These are phyloP conservation scores for Suillus hirtellus DNA, from an alignment of 768 basidiomycete genomes.

Conservation along the genomic window DNA sequence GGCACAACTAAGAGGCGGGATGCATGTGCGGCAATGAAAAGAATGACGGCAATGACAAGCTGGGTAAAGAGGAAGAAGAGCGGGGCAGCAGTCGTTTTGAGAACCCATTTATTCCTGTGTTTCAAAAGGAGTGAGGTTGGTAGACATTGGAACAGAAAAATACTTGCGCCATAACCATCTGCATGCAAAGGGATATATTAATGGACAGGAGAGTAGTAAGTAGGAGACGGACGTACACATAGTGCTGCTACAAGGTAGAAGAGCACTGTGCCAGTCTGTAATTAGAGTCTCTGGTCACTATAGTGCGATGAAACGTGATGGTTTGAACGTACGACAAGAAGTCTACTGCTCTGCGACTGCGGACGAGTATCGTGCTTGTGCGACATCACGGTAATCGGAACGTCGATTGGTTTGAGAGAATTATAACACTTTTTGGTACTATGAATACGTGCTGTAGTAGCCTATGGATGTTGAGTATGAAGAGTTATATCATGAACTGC, in stretches of 20 bases:
- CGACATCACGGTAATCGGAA: conserved; percentile 21
- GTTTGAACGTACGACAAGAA: conserved; percentile 32
- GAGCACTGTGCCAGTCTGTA: conserved; percentile 68
- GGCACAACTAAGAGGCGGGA: conserved; percentile 67
- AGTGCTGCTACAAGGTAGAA: conserved; percentile 92
- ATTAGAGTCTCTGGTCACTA: conserved; percentile 3
- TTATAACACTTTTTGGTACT: neutral
- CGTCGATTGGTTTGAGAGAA: neutral
- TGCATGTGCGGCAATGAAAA: conserved; percentile 67
- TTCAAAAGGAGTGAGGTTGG: conserved; percentile 9
- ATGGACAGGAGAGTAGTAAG: conserved; percentile 9
- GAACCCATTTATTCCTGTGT: conserved; percentile 87
- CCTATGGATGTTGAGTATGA: neutral
- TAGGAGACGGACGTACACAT: conserved; percentile 54
- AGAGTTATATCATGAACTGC: conserved; percentile 1
- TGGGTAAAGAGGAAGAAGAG: conserved; percentile 88
- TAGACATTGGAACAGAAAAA: conserved; percentile 18
- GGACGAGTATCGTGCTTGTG: conserved; percentile 26
- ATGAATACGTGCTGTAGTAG: neutral
- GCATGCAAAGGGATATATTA: conserved; percentile 8
- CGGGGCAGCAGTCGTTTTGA: conserved; percentile 70
- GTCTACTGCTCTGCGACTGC: conserved; percentile 29
- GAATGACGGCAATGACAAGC: conserved; percentile 73
- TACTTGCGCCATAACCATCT: conserved; percentile 90
- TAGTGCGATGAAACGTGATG: conserved; percentile 5